Base-by-base conservation (phyloP, 441 rosid species). In the Rhodomyrtus psidioides region DNA sequence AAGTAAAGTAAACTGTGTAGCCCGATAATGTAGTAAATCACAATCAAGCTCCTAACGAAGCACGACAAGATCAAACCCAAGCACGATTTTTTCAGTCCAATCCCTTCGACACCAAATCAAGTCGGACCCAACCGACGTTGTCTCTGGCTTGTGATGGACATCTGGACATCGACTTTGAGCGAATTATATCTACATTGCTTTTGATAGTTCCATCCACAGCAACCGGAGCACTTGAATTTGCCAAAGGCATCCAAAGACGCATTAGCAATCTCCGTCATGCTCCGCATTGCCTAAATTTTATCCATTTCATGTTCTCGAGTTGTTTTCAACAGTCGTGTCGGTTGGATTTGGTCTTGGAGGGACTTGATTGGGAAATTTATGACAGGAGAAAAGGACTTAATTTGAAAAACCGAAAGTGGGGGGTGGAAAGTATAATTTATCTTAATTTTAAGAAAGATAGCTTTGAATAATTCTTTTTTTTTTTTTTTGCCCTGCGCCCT, bases 101-200 rank as follows among this genome's bases (percentile, higher is more conserved):
- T 28, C 23, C 39, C 24, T 16, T 28, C 0, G 4, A 28, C 3
- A 4, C 0, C 10, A 28, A 7, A 34, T 8, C 1, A 0, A 0
- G 19, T 1, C 1, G 28, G 17, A 27, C 21, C 21, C 0, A 2
- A 6, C 2, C 12, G 1, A 9, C 12, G 0, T 30, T 28, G 24
- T 10, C 44, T 16, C 17, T 30, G 75, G 13, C 24, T 30, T 9
- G 12, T 8, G 24, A 12, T 14, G 19, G 19, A 19, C 6, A 0
- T 62, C 23, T n/a, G n/a, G n/a, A n/a, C n/a, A n/a, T n/a, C n/a
- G 3, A 30, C 9, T 2, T 62, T 30, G 75, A 62, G 0, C 1
- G 30, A 28, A 28, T 59, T 27, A 60, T 28, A 15, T 60, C 5
- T 8, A 4, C 44, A 30, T 62, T 6, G 17, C 42, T 62, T 30